These are phyloP conservation scores for Daedaleopsis nitida DNA, from an alignment of 768 basidiomycete species.

Conservation along the genomic window DNA sequence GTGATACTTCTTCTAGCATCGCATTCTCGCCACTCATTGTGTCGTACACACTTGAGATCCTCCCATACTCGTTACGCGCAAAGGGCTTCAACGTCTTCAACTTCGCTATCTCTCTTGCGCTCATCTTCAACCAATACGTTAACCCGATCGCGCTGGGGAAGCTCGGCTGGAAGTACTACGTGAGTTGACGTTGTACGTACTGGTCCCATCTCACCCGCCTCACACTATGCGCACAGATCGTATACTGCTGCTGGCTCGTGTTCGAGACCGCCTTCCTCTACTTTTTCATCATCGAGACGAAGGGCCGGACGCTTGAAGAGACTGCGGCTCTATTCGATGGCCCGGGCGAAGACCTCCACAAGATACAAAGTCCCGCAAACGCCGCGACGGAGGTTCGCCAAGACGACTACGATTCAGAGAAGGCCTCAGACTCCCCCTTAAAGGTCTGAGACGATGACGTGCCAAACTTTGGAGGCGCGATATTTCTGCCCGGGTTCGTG, in stretches of 20 bases:
- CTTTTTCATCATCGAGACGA: conserved; percentile 73
- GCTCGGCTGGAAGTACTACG: conserved; percentile 79
- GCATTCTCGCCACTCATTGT: conserved; percentile 88
- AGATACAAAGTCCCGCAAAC: conserved; percentile 3
- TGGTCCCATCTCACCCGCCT: too few relatives aligned
- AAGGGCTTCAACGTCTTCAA: conserved; percentile 86
- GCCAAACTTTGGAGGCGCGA: too few relatives aligned
- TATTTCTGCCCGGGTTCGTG: too few relatives aligned
- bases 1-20: conserved; percentile 44
- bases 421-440: conserved; percentile 15
- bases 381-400: conserved; percentile 15
- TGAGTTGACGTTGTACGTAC: too few relatives aligned
- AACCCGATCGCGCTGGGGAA: conserved; percentile 75
- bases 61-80: conserved; percentile 80
- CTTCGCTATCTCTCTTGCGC: conserved; percentile 73
- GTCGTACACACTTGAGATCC: conserved; percentile 86
- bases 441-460: conserved; percentile 15
- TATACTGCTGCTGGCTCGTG: conserved; percentile 55
- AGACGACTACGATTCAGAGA: conserved; percentile 25
- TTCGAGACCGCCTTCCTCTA: conserved; percentile 67
- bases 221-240: too few relatives aligned
- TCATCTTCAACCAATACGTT: conserved; percentile 89
- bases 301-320: conserved; percentile 74
- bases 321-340: conserved; percentile 82
- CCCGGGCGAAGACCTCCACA: conserved; percentile 54